Base-by-base conservation (phyloP, 768 basidiomycete genomes). In the Fistulinella prunicolor region DNA sequence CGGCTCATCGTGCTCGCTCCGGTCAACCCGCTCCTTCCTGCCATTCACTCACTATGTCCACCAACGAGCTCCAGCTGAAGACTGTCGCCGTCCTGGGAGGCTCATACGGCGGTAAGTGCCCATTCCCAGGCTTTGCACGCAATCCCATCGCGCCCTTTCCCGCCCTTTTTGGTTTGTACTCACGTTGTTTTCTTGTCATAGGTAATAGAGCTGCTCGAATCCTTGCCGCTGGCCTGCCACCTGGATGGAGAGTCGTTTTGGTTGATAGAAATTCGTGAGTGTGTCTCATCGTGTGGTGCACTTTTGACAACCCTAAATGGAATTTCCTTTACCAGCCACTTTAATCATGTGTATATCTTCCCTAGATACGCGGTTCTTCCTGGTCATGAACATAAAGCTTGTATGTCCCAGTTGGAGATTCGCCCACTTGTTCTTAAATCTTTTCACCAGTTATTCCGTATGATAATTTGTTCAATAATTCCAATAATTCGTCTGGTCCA, bases 301-400 rank as follows among this genome's bases (percentile, higher is more conserved):
- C 22, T 26, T 10, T 39, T 42, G 14, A 32, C 14, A 30, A 7
- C 29, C 2, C 32, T 5, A 8, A 16, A 12, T 16, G 17, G 8
- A n/a, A 17, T 14, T 16, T 12, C 26, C 20, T 16, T 7, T 23
- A 29, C 14, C 38, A 79, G 78, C 21, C 78, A 80, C 51, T 64
- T 69, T n/a, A 78, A 78, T 51, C 75, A 80, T 54, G 71, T 82
- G 1, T 86, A 84, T 60, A 76, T 79, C 24, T 71, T 84, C 34
- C 78, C 82, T 4, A 70, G 82, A 43, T 74, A 77, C 43, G 75
- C 80, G 16, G 76, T 82, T 19, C 71, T 83, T 5, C 71, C 80
- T 34, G 76, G 78, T 17, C 78, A 83, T 54, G 81, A 82, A 63
- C 78, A 83, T 65, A 85, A 83, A 70, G 81, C 81, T 22, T 85